Percentiles rank a stretch among this genome's conserved stretches.
phyloP scores from a whole-genome alignment of 306 rosid species.

The Vigna trinervia region DNA sequence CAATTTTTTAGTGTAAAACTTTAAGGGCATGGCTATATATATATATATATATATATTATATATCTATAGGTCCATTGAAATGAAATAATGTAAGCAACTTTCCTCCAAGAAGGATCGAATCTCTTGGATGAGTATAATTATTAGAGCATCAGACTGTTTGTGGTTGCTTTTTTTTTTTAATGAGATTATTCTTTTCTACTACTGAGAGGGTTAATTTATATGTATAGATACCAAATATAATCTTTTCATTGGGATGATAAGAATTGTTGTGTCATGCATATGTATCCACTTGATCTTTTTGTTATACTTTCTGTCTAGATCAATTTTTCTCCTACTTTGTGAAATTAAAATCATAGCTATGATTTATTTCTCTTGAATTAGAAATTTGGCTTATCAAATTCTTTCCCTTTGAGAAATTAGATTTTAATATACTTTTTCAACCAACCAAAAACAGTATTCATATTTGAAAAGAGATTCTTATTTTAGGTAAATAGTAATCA shows the following conservation, averaged over 20 bases:
- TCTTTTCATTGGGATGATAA: neutral
- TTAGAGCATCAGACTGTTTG: slow-evolving; percentile 42
- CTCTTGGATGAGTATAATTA: slow-evolving; percentile 9
- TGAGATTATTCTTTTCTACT: slow-evolving; percentile 2
- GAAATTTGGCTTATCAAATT: neutral
- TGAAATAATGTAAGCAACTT: neutral
- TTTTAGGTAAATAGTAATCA: too few species aligned
- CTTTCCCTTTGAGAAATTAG: neutral
- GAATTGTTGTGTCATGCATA: slow-evolving; percentile 6
- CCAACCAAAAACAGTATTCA: too few species aligned
- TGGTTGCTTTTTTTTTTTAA: neutral
- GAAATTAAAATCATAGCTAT: neutral
- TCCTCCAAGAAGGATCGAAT: slow-evolving; percentile 33
- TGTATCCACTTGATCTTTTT: neutral
- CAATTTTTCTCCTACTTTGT: neutral
- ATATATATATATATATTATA: too few species aligned
- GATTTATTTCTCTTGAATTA: neutral
- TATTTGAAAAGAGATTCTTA: too few species aligned
- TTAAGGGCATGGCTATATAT: slow-evolving; percentile 28
- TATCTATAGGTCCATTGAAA: slow-evolving; percentile 31
- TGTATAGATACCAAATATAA: neutral
- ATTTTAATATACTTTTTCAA: too few species aligned
- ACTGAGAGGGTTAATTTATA: neutral
- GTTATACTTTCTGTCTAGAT: slow-evolving; percentile 1
- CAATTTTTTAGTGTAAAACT: slow-evolving; percentile 17